Percentiles rank a stretch among this genome's conserved stretches.
Evolutionary conservation across 139 green algal genomes (phyloP).

Genomic region (Raphidocelis subcapitata): DNA sequence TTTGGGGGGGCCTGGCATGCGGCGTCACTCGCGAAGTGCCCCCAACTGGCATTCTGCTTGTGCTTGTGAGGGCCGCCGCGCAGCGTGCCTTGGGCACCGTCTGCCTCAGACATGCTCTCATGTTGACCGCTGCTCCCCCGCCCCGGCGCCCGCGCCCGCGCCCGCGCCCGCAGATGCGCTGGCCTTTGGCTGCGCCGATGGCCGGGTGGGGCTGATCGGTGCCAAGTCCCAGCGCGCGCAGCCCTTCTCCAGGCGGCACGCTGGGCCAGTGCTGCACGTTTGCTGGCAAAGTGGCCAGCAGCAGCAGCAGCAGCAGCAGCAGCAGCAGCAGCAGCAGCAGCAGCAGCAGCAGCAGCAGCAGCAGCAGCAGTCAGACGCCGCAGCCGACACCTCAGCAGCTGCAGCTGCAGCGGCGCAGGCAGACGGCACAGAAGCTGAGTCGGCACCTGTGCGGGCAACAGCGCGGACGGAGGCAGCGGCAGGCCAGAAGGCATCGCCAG

Average conservation of each 20-base stretch:
- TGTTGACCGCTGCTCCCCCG: neutral
- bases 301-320: neutral
- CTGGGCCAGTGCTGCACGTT: slow-evolving; percentile 30
- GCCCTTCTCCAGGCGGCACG: slow-evolving; percentile 29
- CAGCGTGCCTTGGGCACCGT: neutral
- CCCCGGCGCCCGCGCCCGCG: neutral
- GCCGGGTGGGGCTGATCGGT: slow-evolving; percentile 46
- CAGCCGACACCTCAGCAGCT: too few relatives aligned
- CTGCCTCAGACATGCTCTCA: neutral
- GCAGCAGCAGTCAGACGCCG: neutral
- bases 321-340: slow-evolving; percentile 10
- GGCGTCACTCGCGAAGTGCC: neutral
- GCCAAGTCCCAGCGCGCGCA: neutral
- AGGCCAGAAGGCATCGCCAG: neutral
- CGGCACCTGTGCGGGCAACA: too few relatives aligned
- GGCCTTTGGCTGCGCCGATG: slow-evolving; percentile 50
- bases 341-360: slow-evolving; percentile 23
- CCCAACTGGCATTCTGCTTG: neutral
- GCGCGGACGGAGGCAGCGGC: too few relatives aligned
- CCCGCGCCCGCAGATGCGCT: slow-evolving; percentile 25
- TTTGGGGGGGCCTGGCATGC: neutral
- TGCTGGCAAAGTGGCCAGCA: slow-evolving; percentile 5
- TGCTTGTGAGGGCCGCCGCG: neutral
- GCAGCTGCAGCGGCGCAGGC: neutral
- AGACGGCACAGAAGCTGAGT: too few relatives aligned